Conservation (phyloP, 2,329 filamentous ascomycete genomes). For the Bretziella fagacearum region DNA sequence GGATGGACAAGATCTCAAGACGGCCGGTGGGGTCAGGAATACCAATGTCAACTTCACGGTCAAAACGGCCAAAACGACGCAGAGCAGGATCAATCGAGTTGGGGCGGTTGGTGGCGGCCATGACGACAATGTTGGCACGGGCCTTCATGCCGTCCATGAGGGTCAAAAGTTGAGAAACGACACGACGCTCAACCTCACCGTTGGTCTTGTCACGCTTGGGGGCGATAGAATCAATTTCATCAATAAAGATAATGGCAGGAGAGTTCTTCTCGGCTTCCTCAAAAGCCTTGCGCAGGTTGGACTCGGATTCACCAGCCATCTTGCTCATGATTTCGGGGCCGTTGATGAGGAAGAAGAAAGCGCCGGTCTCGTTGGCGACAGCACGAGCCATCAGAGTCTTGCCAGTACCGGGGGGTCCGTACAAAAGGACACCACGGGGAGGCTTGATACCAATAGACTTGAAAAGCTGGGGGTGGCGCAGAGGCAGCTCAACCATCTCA, state of each 20-base stretch:
- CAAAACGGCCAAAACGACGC: conserved; percentile 94
- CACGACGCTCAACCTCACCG: conserved; percentile 94
- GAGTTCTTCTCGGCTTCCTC: conserved; percentile 99
- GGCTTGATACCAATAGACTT: conserved; percentile 99
- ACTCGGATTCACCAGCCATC: conserved; percentile 99
- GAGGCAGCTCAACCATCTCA: conserved; percentile 91
- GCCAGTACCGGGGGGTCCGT: conserved; percentile 93
- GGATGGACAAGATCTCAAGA: conserved; percentile 96
- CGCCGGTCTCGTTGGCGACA: conserved; percentile 95
- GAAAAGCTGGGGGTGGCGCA: conserved; percentile 96
- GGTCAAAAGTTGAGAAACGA: conserved; percentile 89
- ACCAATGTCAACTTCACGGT: conserved; percentile 96
- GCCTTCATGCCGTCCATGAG: conserved; percentile 99
- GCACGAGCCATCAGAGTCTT: conserved; percentile 98
- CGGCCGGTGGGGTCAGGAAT: conserved; percentile 95
- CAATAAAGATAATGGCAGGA: conserved; percentile 97
- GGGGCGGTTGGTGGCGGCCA: conserved; percentile 96
- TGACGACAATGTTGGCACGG: conserved; percentile 93
- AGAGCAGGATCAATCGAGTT: conserved; percentile 98
- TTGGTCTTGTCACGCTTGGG: conserved; percentile 99
- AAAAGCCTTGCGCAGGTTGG: conserved; percentile 95
- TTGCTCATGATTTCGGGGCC: conserved; percentile 99
- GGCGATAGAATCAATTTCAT: conserved; percentile 97
- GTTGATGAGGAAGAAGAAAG: conserved; percentile 99
- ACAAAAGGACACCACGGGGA: conserved; percentile 90